Evolutionary conservation across 83 land plant species (phyloP), one percentile per base, ranked within the genome.

Genomic region (Diphasiastrum complanatum): DNA sequence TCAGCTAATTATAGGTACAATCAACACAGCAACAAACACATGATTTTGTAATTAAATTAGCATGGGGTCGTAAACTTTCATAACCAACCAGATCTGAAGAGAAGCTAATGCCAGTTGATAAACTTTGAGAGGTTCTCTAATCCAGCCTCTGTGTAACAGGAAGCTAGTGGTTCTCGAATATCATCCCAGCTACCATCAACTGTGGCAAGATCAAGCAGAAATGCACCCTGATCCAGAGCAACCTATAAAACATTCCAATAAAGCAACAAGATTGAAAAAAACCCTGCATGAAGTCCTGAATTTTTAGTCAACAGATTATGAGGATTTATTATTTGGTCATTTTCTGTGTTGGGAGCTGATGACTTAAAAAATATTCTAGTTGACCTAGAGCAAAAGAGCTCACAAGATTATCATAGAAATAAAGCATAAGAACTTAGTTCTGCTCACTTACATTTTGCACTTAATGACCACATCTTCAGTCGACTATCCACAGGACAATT

Each of bases 151-250:
- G 60, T 65, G 60, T 91, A 91, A 47, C 81, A 87, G 18, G 69
- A 56, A 31, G 95, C 93, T 50, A 91, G 71, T 33, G 76, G 78
- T 41, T 82, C 87, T 45, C 74, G 37, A 23, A 67, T 63, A 6
- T 78, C 78, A 60, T 73, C 76, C 97, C 97, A 91, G 23, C 69
- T 83, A 36, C 86, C 88, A 51, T 93, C 89, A 16, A 85, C 69
- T 34, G 98, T 79, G 35, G 91, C 91, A 47, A 93, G 81, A 62
- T 93, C 96, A 82, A 93, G 62, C 72, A 93, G 76, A 69, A 89
- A 89, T 26, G 96, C 96, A 52, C 91, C 98, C 69, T 93, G 86
- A 70, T 92, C 98, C 57, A 92, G 68, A 18, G 98, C 90, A 56
- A 92, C 73, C 97, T 91, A 73, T 28, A 60, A 18, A 6, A 61